Conservation (phyloP, 495 filamentous ascomycete species). For the Aspergillus asperescens region DNA sequence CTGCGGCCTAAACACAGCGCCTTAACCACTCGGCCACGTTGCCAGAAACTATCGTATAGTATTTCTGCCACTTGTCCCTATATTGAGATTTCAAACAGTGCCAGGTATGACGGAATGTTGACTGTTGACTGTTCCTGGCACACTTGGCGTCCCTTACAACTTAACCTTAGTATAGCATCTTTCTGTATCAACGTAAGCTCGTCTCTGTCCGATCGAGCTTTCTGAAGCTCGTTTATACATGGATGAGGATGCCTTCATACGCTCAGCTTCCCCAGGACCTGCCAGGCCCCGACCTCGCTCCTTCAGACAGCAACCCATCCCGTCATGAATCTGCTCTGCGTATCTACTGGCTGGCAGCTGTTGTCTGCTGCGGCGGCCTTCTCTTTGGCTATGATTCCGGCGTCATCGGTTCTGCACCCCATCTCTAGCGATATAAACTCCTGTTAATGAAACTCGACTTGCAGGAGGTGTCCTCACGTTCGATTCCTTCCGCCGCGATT, state of each 20-base stretch:
- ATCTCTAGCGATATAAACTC: background rate
- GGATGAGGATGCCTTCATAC: slow-evolving; percentile 7
- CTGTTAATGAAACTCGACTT: background rate
- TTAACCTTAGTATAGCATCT: too few species aligned
- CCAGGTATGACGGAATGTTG: too few species aligned
- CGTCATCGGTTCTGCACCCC: slow-evolving; percentile 32
- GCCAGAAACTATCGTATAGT: too few species aligned
- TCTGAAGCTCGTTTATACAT: background rate
- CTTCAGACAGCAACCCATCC: background rate
- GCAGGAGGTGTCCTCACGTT: slow-evolving; percentile 47
- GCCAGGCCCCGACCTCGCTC: background rate
- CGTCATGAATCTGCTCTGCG: slow-evolving; percentile 23
- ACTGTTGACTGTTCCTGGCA: too few species aligned
- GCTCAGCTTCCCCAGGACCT: slow-evolving; percentile 3
- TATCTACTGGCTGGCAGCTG: slow-evolving; percentile 50
- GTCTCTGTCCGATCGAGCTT: too few species aligned
- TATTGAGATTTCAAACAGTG: too few species aligned
- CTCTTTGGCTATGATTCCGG: slow-evolving; percentile 45
- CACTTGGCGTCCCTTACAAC: background rate
- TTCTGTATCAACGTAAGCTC: too few species aligned
- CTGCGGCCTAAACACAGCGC: too few species aligned
- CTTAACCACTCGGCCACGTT: too few species aligned
- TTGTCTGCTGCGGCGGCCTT: slow-evolving; percentile 42
- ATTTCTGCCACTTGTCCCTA: too few species aligned
- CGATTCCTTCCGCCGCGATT: slow-evolving; percentile 41